Evolutionary conservation across 768 basidiomycete species (phyloP).

Genomic region (Tulasnella sp.): DNA sequence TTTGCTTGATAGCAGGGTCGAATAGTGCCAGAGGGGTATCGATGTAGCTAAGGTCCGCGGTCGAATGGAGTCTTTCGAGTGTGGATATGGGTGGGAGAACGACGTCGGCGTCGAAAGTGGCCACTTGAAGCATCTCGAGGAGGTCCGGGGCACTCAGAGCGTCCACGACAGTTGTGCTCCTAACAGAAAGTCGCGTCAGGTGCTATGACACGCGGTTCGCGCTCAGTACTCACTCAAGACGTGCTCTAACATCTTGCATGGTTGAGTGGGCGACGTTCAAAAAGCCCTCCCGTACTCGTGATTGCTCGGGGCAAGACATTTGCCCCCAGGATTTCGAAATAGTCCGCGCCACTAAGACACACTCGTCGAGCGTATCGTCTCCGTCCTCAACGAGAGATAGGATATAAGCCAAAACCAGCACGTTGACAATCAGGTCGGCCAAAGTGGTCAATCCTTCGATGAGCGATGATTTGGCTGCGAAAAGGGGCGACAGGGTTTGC

Average conservation of each 20-base stretch:
- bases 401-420: constrained; percentile 3
- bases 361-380: background rate
- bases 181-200: background rate
- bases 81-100: background rate
- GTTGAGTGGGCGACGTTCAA: background rate
- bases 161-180: constrained; percentile 5
- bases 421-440: background rate
- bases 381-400: background rate
- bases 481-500: background rate
- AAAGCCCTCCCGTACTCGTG: background rate
- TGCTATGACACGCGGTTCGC: background rate
- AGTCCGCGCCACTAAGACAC: background rate
- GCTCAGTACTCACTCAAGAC: constrained; percentile 4
- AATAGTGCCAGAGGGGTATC: constrained; percentile 30
- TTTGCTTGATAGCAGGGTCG: constrained; percentile 2
- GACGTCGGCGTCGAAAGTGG: background rate
- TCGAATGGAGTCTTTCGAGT: background rate
- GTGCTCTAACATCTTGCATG: constrained; percentile 13
- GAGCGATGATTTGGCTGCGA: background rate
- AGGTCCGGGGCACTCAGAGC: background rate
- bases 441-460: background rate
- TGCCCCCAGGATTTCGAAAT: constrained; percentile 3
- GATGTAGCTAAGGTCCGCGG: constrained; percentile 31
- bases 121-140: background rate
- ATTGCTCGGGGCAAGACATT: background rate